Evolutionary conservation across 345 rosid genomes (phyloP), one percentile per base, ranked within the genome.

Genomic region (Eucalyptus cloeziana): DNA sequence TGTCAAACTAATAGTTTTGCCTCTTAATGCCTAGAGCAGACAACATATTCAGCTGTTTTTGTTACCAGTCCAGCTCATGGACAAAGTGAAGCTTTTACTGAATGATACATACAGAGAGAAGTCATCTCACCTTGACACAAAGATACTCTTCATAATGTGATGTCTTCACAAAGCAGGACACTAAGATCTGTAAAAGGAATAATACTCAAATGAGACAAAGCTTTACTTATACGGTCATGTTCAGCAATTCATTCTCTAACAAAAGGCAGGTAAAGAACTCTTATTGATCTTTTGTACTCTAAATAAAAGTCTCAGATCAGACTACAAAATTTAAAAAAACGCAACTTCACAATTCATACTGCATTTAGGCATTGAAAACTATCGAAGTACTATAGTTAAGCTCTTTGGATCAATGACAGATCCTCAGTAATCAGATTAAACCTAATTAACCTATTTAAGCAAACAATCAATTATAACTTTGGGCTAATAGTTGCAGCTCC

Each of bases 111-210:
- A 86, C 43, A 52, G 58, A 86, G 87, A 86, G 45, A 47, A 52
- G 44, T 52, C n/a, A 33, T 50, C 62, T 89, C 90, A 97, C 99
- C 99, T 95, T 97, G 86, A 96, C 99, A 85, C 99, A 91, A 1
- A 95, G 92, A 88, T 96, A 97, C 90, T 96, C 99, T 92, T 96
- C 99, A 89, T 90, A 89, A 92, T 91, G 98, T 58, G 99, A 95
- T 60, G 99, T 98, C 90, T 96, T 98, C 88, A 95, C 99, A 90
- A 98, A 98, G 92, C 99, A 96, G 52, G 98, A 98, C 54, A 98
- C 91, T 89, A 98, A 90, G 86, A 98, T 94, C 99, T 97, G 98
- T 88, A 90, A 91, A 56, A 93, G 54, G 31, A 86, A 40, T 40
- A 37, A 21, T 22, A 40, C 47, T 76, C 24, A 86, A 89, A 86